Percentiles rank a stretch among this genome's conserved stretches.
These are phyloP conservation scores for Penicillium olsonii DNA, from an alignment of 2,329 filamentous ascomycete species.

Conservation along the genomic window DNA sequence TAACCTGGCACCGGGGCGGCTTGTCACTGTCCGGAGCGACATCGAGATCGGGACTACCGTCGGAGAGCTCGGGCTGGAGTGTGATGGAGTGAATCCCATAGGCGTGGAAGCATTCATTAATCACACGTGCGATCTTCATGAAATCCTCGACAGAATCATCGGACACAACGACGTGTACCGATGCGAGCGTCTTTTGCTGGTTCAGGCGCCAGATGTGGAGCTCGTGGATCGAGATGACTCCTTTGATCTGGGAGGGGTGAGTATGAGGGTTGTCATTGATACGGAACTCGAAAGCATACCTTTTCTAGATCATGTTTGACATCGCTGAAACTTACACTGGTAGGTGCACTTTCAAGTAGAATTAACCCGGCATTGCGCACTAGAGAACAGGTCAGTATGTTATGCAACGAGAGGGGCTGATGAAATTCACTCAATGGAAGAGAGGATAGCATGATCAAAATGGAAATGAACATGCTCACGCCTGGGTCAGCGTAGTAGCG, in stretches of 20 bases:
- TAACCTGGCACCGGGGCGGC: slow-evolving; percentile 48
- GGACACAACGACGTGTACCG: slow-evolving; percentile 67
- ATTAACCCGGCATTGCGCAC: slow-evolving; percentile 56
- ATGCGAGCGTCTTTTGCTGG: slow-evolving; percentile 69
- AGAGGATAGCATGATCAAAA: slow-evolving; percentile 70
- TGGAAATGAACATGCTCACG: slow-evolving; percentile 66
- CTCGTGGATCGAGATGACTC: slow-evolving; percentile 68
- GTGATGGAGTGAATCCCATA: slow-evolving; percentile 74
- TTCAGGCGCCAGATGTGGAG: slow-evolving; percentile 74
- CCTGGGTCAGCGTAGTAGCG: slow-evolving; percentile 73
- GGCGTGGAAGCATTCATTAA: slow-evolving; percentile 69
- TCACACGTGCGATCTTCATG: slow-evolving; percentile 60
- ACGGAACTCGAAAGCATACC: slow-evolving; percentile 36
- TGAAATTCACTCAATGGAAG: slow-evolving; percentile 54
- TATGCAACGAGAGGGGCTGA: no score
- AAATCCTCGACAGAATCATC: slow-evolving; percentile 60
- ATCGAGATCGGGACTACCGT: slow-evolving; percentile 14
- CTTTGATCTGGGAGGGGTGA: slow-evolving; percentile 56
- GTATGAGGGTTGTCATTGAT: neutral
- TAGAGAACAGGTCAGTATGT: slow-evolving; percentile 12
- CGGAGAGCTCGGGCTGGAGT: slow-evolving; percentile 64
- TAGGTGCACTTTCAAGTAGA: slow-evolving; percentile 66
- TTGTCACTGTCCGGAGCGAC: slow-evolving; percentile 26
- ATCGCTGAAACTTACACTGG: slow-evolving; percentile 60
- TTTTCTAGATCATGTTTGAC: slow-evolving; percentile 70